Base-by-base conservation (phyloP, 1,139 yeast genomes). In the Scheffersomyces titani region DNA sequence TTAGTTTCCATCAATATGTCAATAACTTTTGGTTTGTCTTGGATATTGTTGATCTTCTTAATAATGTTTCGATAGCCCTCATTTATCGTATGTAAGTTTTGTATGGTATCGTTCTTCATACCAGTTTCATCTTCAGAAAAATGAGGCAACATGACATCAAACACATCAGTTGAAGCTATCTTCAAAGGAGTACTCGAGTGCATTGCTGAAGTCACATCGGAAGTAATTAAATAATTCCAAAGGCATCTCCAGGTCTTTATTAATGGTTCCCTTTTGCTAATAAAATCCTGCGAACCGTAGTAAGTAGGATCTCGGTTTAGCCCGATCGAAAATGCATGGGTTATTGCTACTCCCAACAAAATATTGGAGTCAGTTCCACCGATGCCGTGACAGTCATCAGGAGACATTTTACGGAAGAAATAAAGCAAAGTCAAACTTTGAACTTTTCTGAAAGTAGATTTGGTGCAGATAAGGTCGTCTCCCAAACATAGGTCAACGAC, bases 321-420 rank as follows among this genome's bases (percentile, higher is more conserved):
- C 0, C 84, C 84, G 53, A 78, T 78, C 5, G 81, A 70, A 51
- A 76, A 59, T 0, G 84, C 82, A 59, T 79, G 83, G 40, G 71
- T 69, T 19, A 78, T 66, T 16, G 75, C 72, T 1, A 72, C 67
- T 0, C 83, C 82, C 55, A 78, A 70, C 40, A 78, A 66, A 11
- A 77, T 67, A 54, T 77, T 79, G 11, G 78, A 71, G 59, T 79
- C 83, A 0, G 78, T 72, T 5, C 80, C 79, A 48, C 82, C 76
- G 24, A 80, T 67, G 1, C 84, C 84, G 60, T 74, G 78, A 58
- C 80, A 71, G 62, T 80, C 83, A 59, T 75, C 75, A 1, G 83
- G 83, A 6, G 76, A 72, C 9, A 78, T 75, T 52, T 69, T 71
- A 46, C 78, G 65, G 62, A 77, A 79, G 56, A 75, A 77, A 57